These are phyloP conservation scores for Ophiostoma piceae DNA, from an alignment of 2,329 filamentous ascomycete species.

Conservation along the genomic window DNA sequence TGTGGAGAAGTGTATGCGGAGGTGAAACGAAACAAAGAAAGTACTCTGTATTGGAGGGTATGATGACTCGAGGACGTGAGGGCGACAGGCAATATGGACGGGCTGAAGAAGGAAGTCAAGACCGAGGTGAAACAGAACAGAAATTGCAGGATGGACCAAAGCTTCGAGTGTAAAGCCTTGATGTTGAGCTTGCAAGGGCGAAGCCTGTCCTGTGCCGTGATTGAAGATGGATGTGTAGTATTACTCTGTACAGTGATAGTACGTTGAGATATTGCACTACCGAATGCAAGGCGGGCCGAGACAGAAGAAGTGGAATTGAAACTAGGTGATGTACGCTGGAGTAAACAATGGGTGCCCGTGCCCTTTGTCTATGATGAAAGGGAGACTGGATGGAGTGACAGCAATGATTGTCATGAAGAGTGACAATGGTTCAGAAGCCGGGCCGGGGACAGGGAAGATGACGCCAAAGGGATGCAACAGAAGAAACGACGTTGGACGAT, in stretches of 20 bases:
- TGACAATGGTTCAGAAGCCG: conserved; percentile 1
- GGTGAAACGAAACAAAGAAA: neutral
- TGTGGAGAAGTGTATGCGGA: neutral
- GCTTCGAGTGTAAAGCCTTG: neutral
- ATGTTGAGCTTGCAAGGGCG: neutral
- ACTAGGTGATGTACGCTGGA: neutral
- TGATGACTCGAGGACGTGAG: neutral
- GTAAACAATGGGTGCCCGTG: neutral
- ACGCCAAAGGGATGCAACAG: neutral
- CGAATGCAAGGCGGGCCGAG: neutral
- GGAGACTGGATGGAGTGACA: neutral
- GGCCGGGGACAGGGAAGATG: conserved; percentile 12
- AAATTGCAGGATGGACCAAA: neutral
- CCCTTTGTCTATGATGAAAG: neutral
- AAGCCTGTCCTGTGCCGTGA: neutral
- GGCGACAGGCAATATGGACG: neutral
- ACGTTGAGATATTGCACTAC: neutral
- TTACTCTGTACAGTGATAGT: neutral
- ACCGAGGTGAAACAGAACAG: neutral
- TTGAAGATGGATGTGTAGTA: neutral
- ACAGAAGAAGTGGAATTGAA: neutral
- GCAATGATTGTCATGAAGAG: neutral
- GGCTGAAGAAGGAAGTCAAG: neutral
- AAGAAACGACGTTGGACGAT: neutral
- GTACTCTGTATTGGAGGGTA: neutral